These are phyloP conservation scores for Pyrenophora tritici-repentis DNA, from an alignment of 2,329 filamentous ascomycete species.

Conservation along the genomic window DNA sequence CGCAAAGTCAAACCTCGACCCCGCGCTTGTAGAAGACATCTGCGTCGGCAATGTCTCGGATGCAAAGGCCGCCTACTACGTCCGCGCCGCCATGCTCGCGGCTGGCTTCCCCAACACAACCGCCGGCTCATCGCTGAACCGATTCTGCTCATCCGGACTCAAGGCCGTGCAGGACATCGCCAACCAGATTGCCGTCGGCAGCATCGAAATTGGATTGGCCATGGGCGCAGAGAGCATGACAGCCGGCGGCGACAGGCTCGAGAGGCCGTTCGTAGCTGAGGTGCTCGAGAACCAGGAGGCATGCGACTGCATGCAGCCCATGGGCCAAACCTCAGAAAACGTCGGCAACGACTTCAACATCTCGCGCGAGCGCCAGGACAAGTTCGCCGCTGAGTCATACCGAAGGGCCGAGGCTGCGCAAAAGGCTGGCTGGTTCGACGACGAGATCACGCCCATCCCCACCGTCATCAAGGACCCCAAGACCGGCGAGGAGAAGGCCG, in stretches of 20 bases:
- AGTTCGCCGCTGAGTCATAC: slow-evolving; percentile 86
- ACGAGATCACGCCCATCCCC: slow-evolving; percentile 89
- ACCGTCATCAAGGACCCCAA: slow-evolving; percentile 84
- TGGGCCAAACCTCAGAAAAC: slow-evolving; percentile 98
- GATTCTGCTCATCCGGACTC: slow-evolving; percentile 96
- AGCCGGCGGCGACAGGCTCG: slow-evolving; percentile 69
- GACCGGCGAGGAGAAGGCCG: slow-evolving; percentile 74
- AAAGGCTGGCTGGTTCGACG: slow-evolving; percentile 87
- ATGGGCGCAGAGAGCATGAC: slow-evolving; percentile 91
- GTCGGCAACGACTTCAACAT: slow-evolving; percentile 90
- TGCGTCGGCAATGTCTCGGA: slow-evolving; percentile 91
- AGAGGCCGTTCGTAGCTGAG: slow-evolving; percentile 75
- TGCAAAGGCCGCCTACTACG: slow-evolving; percentile 84
- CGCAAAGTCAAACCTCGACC: slow-evolving; percentile 76
- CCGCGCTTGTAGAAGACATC: slow-evolving; percentile 83
- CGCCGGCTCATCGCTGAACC: slow-evolving; percentile 80
- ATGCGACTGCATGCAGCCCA: slow-evolving; percentile 85
- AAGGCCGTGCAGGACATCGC: slow-evolving; percentile 96
- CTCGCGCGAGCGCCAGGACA: slow-evolving; percentile 77
- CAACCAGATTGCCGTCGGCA: slow-evolving; percentile 77
- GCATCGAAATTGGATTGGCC: slow-evolving; percentile 86
- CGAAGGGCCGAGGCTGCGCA: slow-evolving; percentile 85
- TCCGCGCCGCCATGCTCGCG: slow-evolving; percentile 83
- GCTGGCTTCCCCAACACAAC: slow-evolving; percentile 94
- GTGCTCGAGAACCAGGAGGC: slow-evolving; percentile 77